Conservation (phyloP, 495 filamentous ascomycete species). For the Penicillium samsonianum region DNA sequence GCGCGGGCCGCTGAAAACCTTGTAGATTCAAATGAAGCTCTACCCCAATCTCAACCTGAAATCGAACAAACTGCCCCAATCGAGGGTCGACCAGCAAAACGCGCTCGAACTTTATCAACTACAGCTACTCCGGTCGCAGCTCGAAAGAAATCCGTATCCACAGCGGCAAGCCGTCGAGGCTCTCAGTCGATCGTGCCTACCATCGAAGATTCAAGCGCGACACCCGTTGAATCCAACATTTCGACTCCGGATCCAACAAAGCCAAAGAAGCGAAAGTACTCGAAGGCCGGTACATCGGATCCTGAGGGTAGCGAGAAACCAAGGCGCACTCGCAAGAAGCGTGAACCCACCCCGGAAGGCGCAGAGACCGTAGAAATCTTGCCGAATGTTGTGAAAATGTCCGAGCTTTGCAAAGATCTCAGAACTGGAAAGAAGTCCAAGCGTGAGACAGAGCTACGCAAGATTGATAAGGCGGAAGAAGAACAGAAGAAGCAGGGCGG, state of each 20-base stretch:
- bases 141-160: slow-evolving; percentile 6
- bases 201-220: slow-evolving; percentile 17
- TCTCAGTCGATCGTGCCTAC: slow-evolving; percentile 16
- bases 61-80: slow-evolving; percentile 1
- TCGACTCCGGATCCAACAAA: slow-evolving; percentile 23
- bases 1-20: slow-evolving; percentile 4
- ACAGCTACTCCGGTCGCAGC: neutral
- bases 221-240: slow-evolving; percentile 12
- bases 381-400: slow-evolving; percentile 72
- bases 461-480: slow-evolving; percentile 54
- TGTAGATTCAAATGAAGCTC: neutral
- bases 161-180: slow-evolving; percentile 11
- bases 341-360: slow-evolving; percentile 71
- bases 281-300: slow-evolving; percentile 27
- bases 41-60: neutral
- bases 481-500: slow-evolving; percentile 49
- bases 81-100: slow-evolving; percentile 16
- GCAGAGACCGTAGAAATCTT: slow-evolving; percentile 73
- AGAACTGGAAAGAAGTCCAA: slow-evolving; percentile 80
- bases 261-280: slow-evolving; percentile 32
- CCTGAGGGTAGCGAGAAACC: slow-evolving; percentile 32
- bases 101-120: slow-evolving; percentile 22
- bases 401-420: slow-evolving; percentile 74
- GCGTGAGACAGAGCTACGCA: slow-evolving; percentile 58
- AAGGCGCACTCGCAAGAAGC: slow-evolving; percentile 36